Evolutionary conservation across 768 basidiomycete species (phyloP).

Genomic region (Tricholoma sp.): DNA sequence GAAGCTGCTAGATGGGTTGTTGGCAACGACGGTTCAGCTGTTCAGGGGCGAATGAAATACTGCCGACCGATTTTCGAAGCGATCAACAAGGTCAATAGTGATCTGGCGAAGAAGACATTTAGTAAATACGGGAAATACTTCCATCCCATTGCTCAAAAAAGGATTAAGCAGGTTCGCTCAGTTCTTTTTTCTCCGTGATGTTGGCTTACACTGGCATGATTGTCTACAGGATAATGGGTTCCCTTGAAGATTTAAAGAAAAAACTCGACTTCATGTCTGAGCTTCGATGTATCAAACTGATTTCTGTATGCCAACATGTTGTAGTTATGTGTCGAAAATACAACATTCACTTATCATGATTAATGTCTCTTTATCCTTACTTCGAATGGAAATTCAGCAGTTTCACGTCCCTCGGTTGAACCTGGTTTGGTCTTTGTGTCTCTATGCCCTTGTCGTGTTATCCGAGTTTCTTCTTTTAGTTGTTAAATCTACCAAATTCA

Average conservation of each 20-base stretch:
- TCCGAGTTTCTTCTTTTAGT: no score
- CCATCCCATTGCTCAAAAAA: neutral
- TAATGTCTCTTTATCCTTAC: no score
- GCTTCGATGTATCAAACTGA: neutral
- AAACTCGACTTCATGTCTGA: neutral
- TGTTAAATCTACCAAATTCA: no score
- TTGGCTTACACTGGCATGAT: neutral
- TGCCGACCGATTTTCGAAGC: neutral
- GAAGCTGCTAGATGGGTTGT: neutral
- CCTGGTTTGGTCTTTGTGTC: no score
- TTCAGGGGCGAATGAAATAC: neutral
- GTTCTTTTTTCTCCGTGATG: neutral
- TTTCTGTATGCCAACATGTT: neutral
- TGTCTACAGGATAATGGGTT: neutral
- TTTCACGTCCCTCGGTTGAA: no score
- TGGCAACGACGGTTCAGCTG: neutral
- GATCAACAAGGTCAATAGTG: neutral
- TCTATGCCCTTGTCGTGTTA: no score
- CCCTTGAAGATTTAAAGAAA: neutral
- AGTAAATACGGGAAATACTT: neutral
- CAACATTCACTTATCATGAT: no score
- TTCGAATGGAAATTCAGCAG: no score
- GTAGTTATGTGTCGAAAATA: neutral
- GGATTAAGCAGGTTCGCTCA: neutral
- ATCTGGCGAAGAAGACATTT: neutral